Base-by-base conservation (phyloP, 495 filamentous ascomycete genomes). In the Aspergillus campestris region DNA sequence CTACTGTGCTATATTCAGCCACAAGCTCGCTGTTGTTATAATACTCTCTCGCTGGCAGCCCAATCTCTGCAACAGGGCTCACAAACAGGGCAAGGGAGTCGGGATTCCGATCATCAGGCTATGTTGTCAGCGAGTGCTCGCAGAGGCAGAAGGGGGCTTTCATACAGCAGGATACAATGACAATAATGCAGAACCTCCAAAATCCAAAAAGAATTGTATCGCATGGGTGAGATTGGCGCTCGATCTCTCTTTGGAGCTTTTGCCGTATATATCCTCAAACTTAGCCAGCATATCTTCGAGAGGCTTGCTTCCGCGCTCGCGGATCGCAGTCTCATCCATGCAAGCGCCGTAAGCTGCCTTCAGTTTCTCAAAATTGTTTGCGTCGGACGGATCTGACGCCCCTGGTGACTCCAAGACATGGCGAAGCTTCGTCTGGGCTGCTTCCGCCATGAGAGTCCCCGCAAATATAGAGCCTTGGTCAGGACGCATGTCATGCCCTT, bases 301-400 rank as follows among this genome's bases (percentile, higher is more conserved):
- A 2, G 83, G 83, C 44, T 61, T 53, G 35, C 71, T 63, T 18
- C 82, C 83, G 12, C 66, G 55, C 41, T 77, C 57, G 42, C 70
- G 69, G 43, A 84, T 69, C 11, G 61, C 57, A 4, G 64, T 52
- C 53, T 79, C 75, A 56, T 86, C 71, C 59, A 84, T 68, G 60
- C 83, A 89, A 40, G 83, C 75, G 51, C 75, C 59, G 41, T 86
- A 87, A 24, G 71, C 74, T 38, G 67, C 58, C 49, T 81, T 76
- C 45, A 87, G 52, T 65, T 83, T 84, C 38, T 78, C 55, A 56
- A 86, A 87, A 45, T 84, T 87, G 7, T 76, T 61, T 36, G 75
- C 62, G 50, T 87, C 82, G 11, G 61, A 57, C 5, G 73, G 67
- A 7, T 69, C 54, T 6, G 64, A 63, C 7, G 76, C 64, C 42